phyloP scores from a whole-genome alignment of 148 eudicot species.

The Tetragonia tetragonoides region DNA sequence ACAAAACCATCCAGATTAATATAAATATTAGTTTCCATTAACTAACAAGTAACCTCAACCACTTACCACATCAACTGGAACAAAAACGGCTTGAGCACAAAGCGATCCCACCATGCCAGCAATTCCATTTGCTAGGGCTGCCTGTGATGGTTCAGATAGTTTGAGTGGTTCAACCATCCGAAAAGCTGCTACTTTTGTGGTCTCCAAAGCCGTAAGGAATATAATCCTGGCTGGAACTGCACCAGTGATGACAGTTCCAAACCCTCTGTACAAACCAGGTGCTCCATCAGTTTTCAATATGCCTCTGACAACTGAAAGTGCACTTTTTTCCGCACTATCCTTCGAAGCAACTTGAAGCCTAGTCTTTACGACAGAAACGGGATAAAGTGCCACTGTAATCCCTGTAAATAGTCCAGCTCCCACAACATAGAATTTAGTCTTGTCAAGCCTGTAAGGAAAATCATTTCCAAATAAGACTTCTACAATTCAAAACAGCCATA shows the following conservation, averaged over 20 bases:
- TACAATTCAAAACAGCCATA: background rate
- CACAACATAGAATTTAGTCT: constrained; percentile 87
- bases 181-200: constrained; percentile 84
- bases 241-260: constrained; percentile 95
- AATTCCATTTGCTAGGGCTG: constrained; percentile 92
- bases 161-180: constrained; percentile 73
- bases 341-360: constrained; percentile 89
- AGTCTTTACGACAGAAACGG: constrained; percentile 89
- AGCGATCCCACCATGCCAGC: constrained; percentile 94
- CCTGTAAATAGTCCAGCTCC: constrained; percentile 98
- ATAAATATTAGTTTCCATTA: background rate
- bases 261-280: constrained; percentile 94
- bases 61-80: constrained; percentile 97
- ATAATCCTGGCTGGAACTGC: constrained; percentile 86
- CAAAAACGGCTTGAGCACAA: constrained; percentile 83
- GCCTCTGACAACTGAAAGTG: constrained; percentile 64
- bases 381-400: constrained; percentile 83
- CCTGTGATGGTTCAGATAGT: constrained; percentile 81
- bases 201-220: constrained; percentile 92
- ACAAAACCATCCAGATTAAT: background rate
- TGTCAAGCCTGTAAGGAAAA: constrained; percentile 79
- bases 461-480: background rate
- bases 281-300: constrained; percentile 83
- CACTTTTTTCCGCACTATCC: constrained; percentile 66
- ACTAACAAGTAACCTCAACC: background rate